Evolutionary conservation across 768 basidiomycete species (phyloP).

Genomic region (Tylopilus intermedius): DNA sequence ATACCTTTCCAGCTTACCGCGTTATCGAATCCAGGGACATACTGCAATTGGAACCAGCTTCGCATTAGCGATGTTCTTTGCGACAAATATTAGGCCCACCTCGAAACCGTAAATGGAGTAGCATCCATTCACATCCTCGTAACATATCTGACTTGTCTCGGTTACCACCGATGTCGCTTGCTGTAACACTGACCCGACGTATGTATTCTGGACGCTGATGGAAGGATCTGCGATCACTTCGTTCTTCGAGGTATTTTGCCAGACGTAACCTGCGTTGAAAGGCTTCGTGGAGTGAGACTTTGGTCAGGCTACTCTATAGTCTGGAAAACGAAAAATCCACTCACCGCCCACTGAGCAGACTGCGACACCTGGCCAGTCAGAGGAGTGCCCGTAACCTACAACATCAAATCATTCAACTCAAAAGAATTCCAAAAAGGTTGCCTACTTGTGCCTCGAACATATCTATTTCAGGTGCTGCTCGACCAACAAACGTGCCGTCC

Average conservation of each 20-base stretch:
- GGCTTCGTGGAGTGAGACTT: constrained; percentile 40
- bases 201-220: constrained; percentile 56
- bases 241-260: constrained; percentile 59
- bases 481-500: constrained; percentile 74
- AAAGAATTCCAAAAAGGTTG: constrained; percentile 10
- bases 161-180: constrained; percentile 76
- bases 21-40: constrained; percentile 57
- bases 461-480: constrained; percentile 87
- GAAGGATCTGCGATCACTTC: constrained; percentile 51
- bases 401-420: constrained; percentile 11
- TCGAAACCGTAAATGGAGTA: constrained; percentile 81
- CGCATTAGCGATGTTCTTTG: not conserved
- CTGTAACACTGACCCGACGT: constrained; percentile 65
- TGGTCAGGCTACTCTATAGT: not conserved
- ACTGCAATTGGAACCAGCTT: constrained; percentile 13
- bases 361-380: constrained; percentile 68
- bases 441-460: constrained; percentile 73
- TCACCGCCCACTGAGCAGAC: constrained; percentile 76
- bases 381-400: constrained; percentile 43
- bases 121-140: constrained; percentile 56
- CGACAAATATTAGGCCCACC: constrained; percentile 30
- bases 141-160: constrained; percentile 63
- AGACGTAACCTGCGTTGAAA: constrained; percentile 67
- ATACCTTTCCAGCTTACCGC: constrained; percentile 40
- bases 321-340: constrained; percentile 26